Base-by-base conservation (phyloP, 78 protist genomes). In the Dictyostelium purpureum region DNA sequence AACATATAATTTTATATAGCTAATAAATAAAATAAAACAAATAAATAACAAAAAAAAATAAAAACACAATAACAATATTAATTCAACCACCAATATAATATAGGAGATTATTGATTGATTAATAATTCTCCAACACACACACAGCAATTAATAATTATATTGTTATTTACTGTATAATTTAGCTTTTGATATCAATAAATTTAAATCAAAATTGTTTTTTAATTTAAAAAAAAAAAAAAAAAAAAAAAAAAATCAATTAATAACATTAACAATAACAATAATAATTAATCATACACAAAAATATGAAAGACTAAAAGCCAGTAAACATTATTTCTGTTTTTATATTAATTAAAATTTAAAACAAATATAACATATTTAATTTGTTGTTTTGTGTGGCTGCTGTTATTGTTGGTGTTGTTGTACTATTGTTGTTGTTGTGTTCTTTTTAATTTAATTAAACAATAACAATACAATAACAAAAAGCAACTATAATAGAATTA, bases 261-360 rank as follows among this genome's bases (percentile, higher is more conserved):
- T 56, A 56, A 56, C 35, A 56, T 24, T 56, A 56, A 24, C 65
- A 24, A 56, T 24, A 56, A 56, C 24, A 31, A 56, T 56, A 56
- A 56, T 56, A 56, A 56, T 56, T 56, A 56, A 56, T 56, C 65
- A 56, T 56, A 56, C 65, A 56, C 65, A 56, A 56, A 56, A 56
- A 24, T 24, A 56, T 56, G 31, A 56, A 56, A 56, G 65, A 56
- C 33, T 0, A n/a, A 56, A 56, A 56, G 24, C 19, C 19, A 56
- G 7, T 7, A n/a, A 56, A 56, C 19, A 56, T 9, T 24, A 56
- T 0, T 24, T 24, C 9, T 24, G 24, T 56, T 24, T 24, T n/a
- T 24, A 56, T 56, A 56, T 24, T 56, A 56, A 56, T 11, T 24
- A 56, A 24, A 56, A 56, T 6, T 21, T 52, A 52, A 52, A 52